Conservation (phyloP, 169 alveolate genomes). For the Plasmodium berghei region DNA sequence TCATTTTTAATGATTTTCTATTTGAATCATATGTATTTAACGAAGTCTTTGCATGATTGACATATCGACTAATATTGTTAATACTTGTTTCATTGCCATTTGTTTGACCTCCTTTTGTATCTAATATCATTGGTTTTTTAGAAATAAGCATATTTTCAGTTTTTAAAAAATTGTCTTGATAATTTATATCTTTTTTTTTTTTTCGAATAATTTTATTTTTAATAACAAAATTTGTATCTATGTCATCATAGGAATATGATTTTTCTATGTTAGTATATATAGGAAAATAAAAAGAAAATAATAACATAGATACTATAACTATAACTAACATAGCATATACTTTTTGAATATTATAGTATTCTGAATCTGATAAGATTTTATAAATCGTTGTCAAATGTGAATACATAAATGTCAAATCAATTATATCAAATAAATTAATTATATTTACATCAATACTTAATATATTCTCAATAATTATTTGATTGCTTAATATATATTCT, state of each 20-base stretch:
- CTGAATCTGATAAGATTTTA: slow-evolving; percentile 16
- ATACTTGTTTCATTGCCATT: neutral
- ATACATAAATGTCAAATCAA: slow-evolving; percentile 52
- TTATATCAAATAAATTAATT: slow-evolving; percentile 61
- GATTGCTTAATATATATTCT: slow-evolving; percentile 48
- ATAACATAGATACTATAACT: slow-evolving; percentile 8
- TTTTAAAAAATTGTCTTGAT: neutral
- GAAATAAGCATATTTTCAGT: neutral
- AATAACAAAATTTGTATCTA: too few relatives aligned
- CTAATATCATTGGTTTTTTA: neutral
- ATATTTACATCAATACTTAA: slow-evolving; percentile 60
- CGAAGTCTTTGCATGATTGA: too few relatives aligned
- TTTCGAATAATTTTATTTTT: too few relatives aligned
- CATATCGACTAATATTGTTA: too few relatives aligned
- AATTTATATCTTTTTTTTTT: neutral
- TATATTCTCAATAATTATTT: slow-evolving; percentile 48
- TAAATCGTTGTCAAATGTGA: slow-evolving; percentile 48
- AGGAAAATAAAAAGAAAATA: slow-evolving; percentile 65
- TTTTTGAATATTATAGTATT: slow-evolving; percentile 14
- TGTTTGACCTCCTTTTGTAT: neutral
- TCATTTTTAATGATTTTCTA: too few relatives aligned
- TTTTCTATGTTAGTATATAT: slow-evolving; percentile 68
- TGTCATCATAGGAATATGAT: slow-evolving; percentile 14
- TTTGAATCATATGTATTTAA: too few relatives aligned
- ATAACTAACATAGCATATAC: slow-evolving; percentile 23